Base-by-base conservation (phyloP, 2,329 filamentous ascomycete species). In the Beauveria medogensis region DNA sequence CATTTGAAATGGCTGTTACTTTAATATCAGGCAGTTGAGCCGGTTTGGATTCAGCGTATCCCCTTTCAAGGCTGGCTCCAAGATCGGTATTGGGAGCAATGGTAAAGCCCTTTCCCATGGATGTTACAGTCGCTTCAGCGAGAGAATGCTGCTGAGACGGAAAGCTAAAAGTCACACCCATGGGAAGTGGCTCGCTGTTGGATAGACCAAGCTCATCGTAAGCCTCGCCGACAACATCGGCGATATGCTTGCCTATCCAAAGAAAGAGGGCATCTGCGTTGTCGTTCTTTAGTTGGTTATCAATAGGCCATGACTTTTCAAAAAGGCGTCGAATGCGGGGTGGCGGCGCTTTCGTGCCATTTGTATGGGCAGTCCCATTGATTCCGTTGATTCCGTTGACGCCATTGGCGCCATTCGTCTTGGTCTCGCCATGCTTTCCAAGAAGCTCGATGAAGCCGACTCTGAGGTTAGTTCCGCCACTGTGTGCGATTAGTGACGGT, bases 211-310 rank as follows among this genome's bases (percentile, higher is more conserved):
- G 75, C 16, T 69, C 67, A 5, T 76, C 67, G 63, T 80, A 78
- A 8, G 82, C 85, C 63, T 86, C 81, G 37, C 75, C 76, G 18
- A 93, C 85, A 3, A 92, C 88, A 63, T 88, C 80, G 16, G 88
- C 88, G 66, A 94, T 90, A 68, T 87, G 89, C 66, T 82, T 78
- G 28, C 90, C 90, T 65, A 94, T 90, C 90, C 90, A 94, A n/a
- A 80, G 74, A 71, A 94, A 94, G 2, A 93, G 76, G 61, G 86
- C 85, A 61, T 91, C 85, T 1, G 88, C 84, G 64, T 92, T 87
- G 66, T 91, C 85, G 71, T 82, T 84, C 69, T 91, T 91, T 64
- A 92, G 74, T 59, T 87, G 83, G 47, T 91, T 84, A 53, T 82
- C 82, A 66, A 92, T 92, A 8, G 88, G 83, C 88, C 89, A 92